A percentile compares a stretch with the other conserved stretches of the same genome.
Evolutionary conservation across 768 basidiomycete species (phyloP).

Genomic region (Clathrus columnatus): DNA sequence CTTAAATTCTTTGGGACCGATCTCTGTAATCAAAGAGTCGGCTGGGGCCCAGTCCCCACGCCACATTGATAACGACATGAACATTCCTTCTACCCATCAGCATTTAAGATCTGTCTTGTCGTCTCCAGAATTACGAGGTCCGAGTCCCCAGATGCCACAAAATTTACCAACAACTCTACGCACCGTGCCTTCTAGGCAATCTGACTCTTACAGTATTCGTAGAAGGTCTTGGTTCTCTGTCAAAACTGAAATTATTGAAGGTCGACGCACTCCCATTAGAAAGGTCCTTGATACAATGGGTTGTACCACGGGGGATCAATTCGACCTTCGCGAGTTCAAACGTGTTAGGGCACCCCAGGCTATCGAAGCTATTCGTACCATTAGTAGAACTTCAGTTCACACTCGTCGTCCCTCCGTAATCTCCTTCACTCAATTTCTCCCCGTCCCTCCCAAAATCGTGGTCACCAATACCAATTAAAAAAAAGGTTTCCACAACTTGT

Average conservation of each 20-base stretch:
- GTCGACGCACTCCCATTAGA: neutral
- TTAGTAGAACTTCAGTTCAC: too few species aligned
- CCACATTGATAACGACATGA: neutral
- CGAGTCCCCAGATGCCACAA: neutral
- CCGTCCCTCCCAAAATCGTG: too few species aligned
- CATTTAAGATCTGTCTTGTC: neutral
- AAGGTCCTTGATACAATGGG: neutral
- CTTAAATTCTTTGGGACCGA: neutral
- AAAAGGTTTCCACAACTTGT: too few species aligned
- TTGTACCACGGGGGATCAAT: neutral
- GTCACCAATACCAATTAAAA: too few species aligned
- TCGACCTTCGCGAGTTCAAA: neutral
- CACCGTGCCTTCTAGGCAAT: neutral
- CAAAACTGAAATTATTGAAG: neutral
- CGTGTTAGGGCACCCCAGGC: neutral
- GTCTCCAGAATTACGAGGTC: neutral
- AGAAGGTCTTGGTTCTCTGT: neutral
- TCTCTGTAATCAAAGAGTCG: neutral
- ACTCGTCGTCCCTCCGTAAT: too few species aligned
- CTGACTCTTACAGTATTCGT: neutral
- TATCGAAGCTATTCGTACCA: neutral
- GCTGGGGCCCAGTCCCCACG: neutral
- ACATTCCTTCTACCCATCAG: neutral
- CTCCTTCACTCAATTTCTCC: too few species aligned
- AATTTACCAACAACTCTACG: neutral